Evolutionary conservation across 306 rosid species (phyloP), one percentile per base, ranked within the genome.

Genomic region (Dryas drummondii): DNA sequence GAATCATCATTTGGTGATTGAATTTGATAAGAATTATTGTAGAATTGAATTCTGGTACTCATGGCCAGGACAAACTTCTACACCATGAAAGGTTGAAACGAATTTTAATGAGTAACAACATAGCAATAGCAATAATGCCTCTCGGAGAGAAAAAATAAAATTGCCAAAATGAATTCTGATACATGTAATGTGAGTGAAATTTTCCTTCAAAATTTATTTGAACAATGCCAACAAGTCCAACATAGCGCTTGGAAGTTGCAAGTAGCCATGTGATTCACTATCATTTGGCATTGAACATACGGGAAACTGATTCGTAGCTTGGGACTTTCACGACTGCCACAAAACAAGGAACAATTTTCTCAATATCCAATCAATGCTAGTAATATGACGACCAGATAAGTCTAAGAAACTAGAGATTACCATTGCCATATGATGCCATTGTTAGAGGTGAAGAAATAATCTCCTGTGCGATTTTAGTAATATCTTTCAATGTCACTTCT

Each of bases 391-490:
- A 57, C 68, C 72, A 77, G 58, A 61, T 66, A 50, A 14, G 53
- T 9, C 7, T 70, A 46, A 22, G 12, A 12, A 46, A 27, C 9
- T 5, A 2, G 58, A 51, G 60, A 67, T 88, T 90, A 96, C 99
- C 98, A 74, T 90, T 89, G 61, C 98, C 99, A 66, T 82, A 90
- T 9, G 99, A 88, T 80, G 96, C 99, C 98, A 96, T 84, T 40
- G 99, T 90, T 87, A 96, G 78, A 81, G 99, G 98, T 12, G 99
- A 90, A 60, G 98, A 89, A 58, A 96, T 83, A 63, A 96, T 89
- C 86, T 83, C 84, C 80, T 88, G 82, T 46, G 96, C 52, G 4
- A 93, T 87, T 74, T 75, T 72, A 27, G 86, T 83, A 66, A 92
- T 85, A 76, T 96, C 98, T 14, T 84, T 56, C 92, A 90, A 74